Evolutionary conservation across 2,329 filamentous ascomycete species (phyloP), one percentile per base, ranked within the genome.

Genomic region (Gyromitra esculenta): DNA sequence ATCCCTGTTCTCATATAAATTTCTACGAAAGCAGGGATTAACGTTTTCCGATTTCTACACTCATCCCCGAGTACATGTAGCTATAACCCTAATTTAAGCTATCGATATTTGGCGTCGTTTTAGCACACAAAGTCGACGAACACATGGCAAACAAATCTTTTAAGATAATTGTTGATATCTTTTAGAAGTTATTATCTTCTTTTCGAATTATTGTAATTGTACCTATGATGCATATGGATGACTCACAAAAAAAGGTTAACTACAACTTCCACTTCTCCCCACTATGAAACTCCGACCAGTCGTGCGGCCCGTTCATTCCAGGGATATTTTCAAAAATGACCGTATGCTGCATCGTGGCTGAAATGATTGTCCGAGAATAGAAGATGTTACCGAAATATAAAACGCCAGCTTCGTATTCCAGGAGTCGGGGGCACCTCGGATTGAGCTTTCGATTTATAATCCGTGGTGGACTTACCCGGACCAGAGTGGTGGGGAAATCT

Each of bases 401-500:
- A 60, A 67, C 56, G 63, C 63, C 62, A 73, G 63, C 63, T 73
- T 73, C 71, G 63, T 73, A 73, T 73, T 54, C 21, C 43, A 13
- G 43, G 65, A 52, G 25, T 73, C 62, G 25, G 45, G 54, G 45
- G 54, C 15, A 35, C 63, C 62, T 35, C 39, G 63, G 45, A 56
- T 62, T 59, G 31, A 39, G 7, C 18, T 56, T 74, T 74, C 5
- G 56, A 74, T 74, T 74, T 74, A 11, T 69, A 74, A 74, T 74
- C 56, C n/a, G 59, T 64, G 68, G 25, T 71, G 59, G 59, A 71
- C 68, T 71, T 71, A 71, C 68, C 43, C 68, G 68, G 68, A 71
- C 68, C 18, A 71, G 68, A 57, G 37, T 50, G 11, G 31, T 54
- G 48, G 63, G 63, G 35, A 68, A 71, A 63, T n/a, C n/a, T 63